Evolutionary conservation across 192 early-diverging fungal species (phyloP).

Genomic region (Rhizophlyctis rosea): DNA sequence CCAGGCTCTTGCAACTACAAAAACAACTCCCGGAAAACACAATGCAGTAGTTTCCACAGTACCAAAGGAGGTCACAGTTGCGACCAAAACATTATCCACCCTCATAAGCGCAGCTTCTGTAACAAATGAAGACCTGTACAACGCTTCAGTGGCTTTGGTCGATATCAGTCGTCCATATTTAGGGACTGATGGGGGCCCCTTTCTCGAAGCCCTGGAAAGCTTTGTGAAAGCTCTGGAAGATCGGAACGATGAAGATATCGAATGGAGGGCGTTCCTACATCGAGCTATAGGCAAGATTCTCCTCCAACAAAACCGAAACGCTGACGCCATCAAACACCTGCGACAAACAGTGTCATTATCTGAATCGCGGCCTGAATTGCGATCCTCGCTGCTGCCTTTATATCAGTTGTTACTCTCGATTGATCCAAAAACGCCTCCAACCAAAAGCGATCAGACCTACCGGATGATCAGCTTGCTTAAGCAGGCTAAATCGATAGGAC

Average conservation of each 20-base stretch:
- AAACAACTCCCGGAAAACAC: too few species aligned
- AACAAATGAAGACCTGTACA: not conserved
- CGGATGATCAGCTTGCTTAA: too few species aligned
- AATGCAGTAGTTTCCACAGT: too few species aligned
- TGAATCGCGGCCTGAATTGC: not conserved
- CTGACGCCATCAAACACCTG: not conserved
- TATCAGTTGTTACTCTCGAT: not conserved
- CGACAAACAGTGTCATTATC: not conserved
- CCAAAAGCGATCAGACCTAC: not conserved
- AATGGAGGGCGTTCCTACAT: not conserved
- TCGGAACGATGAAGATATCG: not conserved
- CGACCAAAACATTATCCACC: too few species aligned
- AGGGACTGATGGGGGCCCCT: not conserved
- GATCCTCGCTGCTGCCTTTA: not conserved
- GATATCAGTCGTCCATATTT: not conserved
- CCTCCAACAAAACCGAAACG: too few species aligned
- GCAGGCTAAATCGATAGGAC: too few species aligned
- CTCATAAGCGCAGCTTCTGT: too few species aligned
- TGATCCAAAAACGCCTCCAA: not conserved
- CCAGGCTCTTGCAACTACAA: too few species aligned
- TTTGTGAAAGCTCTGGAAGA: not conserved
- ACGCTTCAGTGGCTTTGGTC: not conserved
- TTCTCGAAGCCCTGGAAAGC: not conserved
- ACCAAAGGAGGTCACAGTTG: too few species aligned
- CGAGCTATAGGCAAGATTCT: not conserved